Evolutionary conservation across 2,329 filamentous ascomycete species (phyloP).

Genomic region (Didymella sp.): DNA sequence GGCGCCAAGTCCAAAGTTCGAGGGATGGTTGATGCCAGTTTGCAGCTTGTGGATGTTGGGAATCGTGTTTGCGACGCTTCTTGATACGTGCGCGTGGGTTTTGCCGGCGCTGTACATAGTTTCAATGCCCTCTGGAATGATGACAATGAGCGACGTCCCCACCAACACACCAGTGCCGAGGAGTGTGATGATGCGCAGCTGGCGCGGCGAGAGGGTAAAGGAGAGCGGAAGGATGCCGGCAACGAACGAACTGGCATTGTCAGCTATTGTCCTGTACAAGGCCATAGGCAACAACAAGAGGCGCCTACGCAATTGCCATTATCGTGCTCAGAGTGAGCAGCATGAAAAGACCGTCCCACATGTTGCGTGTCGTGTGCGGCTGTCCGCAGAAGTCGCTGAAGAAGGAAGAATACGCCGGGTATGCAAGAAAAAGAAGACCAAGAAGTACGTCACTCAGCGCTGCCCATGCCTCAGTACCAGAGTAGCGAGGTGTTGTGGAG

Average conservation of each 20-base stretch:
- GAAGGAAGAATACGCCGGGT: slow-evolving; percentile 26
- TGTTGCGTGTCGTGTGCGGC: slow-evolving; percentile 39
- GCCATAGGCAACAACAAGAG: no score
- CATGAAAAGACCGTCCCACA: slow-evolving; percentile 70
- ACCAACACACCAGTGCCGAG: slow-evolving; percentile 94
- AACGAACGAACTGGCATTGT: slow-evolving; percentile 77
- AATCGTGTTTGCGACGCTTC: slow-evolving; percentile 35
- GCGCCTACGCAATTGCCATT: slow-evolving; percentile 68
- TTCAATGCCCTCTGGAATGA: slow-evolving; percentile 95
- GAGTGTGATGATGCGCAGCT: slow-evolving; percentile 87
- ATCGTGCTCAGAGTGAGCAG: slow-evolving; percentile 69
- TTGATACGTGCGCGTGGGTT: slow-evolving; percentile 32
- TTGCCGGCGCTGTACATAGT: slow-evolving; percentile 72
- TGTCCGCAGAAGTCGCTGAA: slow-evolving; percentile 14
- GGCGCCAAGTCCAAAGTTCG: slow-evolving; percentile 32
- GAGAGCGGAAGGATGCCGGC: slow-evolving; percentile 90
- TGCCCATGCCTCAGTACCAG: slow-evolving; percentile 25
- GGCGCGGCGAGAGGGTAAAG: slow-evolving; percentile 83
- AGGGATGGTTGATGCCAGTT: slow-evolving; percentile 33
- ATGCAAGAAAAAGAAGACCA: slow-evolving; percentile 20
- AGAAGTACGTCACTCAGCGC: slow-evolving; percentile 20
- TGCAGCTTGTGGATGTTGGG: slow-evolving; percentile 37
- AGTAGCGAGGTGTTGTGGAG: slow-evolving; percentile 3
- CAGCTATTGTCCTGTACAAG: slow-evolving; percentile 8
- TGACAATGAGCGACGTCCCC: slow-evolving; percentile 93